Evolutionary conservation across 2,329 filamentous ascomycete genomes (phyloP).

Genomic region (Blastomyces parvus): DNA sequence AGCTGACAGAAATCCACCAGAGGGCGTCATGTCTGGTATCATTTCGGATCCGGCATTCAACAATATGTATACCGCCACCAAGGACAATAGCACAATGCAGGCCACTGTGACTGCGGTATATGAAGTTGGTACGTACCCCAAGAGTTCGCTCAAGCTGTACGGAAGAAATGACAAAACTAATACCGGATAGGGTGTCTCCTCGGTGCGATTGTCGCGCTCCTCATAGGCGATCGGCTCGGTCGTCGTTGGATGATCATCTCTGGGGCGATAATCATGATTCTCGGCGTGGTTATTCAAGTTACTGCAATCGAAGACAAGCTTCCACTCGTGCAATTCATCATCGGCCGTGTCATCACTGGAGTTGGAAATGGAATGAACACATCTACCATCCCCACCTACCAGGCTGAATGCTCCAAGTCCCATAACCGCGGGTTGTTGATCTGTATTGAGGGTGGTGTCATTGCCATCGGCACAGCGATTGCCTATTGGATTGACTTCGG

Average conservation of each 20-base stretch:
- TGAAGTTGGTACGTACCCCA: slow-evolving; percentile 32
- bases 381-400: slow-evolving; percentile 39
- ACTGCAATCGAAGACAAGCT: slow-evolving; percentile 13
- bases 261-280: slow-evolving; percentile 41
- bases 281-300: slow-evolving; percentile 21
- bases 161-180: background rate
- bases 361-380: slow-evolving; percentile 46
- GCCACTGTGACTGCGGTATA: slow-evolving; percentile 44
- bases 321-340: slow-evolving; percentile 41
- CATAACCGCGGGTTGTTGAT: slow-evolving; percentile 50
- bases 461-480: slow-evolving; percentile 38
- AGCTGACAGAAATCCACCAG: background rate
- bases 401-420: slow-evolving; percentile 40
- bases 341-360: slow-evolving; percentile 41
- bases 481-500: slow-evolving; percentile 40
- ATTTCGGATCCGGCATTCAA: slow-evolving; percentile 14
- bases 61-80: slow-evolving; percentile 16
- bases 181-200: slow-evolving; percentile 18
- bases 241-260: slow-evolving; percentile 40
- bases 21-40: slow-evolving; percentile 21
- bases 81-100: slow-evolving; percentile 35
- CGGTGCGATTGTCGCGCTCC: slow-evolving; percentile 20
- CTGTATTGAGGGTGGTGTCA: slow-evolving; percentile 43
- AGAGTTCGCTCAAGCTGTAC: background rate
- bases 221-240: slow-evolving; percentile 21